Percentiles rank a stretch among this genome's conserved stretches.
These are phyloP conservation scores for Mortierella hygrophila DNA, from an alignment of 192 early-diverging fungal species.

Conservation along the genomic window DNA sequence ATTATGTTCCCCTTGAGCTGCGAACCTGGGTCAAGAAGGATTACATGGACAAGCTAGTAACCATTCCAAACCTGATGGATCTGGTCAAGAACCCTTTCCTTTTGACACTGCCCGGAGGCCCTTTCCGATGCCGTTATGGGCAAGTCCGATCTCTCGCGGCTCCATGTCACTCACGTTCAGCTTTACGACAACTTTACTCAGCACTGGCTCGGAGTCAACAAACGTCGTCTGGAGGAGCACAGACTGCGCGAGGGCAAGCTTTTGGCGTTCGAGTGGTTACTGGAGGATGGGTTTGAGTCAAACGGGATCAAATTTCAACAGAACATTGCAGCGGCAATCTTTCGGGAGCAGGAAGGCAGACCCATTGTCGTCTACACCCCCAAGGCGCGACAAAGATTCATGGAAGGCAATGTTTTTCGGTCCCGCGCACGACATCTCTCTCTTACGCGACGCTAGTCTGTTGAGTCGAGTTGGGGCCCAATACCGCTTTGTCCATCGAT, in stretches of 20 bases:
- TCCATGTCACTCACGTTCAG: neutral
- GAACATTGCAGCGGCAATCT: neutral
- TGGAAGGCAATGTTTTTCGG: slow-evolving; percentile 1
- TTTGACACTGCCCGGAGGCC: neutral
- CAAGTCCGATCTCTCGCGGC: neutral
- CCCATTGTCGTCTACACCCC: neutral
- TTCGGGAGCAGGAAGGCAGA: neutral
- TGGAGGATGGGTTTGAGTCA: neutral
- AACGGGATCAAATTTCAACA: neutral
- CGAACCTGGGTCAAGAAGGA: neutral
- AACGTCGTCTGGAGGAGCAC: neutral
- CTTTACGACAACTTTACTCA: neutral
- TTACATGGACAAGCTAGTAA: neutral
- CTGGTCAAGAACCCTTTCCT: neutral
- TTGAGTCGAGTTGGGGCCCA: no score
- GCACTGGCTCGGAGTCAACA: neutral
- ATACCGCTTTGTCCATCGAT: no score
- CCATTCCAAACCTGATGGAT: neutral
- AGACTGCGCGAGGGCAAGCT: no score
- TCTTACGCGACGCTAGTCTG: no score
- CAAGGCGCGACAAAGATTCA: neutral
- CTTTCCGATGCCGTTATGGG: neutral
- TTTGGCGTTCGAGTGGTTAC: no score
- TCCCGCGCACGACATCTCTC: no score
- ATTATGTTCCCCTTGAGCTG: neutral